Conservation (phyloP, 2,329 filamentous ascomycete genomes). For the Epichloe gansuensis region DNA sequence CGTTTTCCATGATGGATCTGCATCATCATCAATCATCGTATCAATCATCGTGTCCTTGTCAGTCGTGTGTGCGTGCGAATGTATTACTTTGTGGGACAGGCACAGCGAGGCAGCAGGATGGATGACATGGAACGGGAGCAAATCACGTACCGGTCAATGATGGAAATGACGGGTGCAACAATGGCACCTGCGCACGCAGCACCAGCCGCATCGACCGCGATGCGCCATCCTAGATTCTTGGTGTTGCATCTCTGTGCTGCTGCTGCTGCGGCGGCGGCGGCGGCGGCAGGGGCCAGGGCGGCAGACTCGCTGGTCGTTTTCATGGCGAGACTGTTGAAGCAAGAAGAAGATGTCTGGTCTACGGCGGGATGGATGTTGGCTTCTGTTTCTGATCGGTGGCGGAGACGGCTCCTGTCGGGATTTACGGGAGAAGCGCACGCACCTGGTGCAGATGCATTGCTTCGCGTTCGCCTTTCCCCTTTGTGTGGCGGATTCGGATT, state of each 20-base stretch:
- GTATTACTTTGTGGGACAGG: too few species aligned
- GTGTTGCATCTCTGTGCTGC: slow-evolving; percentile 52
- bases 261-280: background rate
- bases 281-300: background rate
- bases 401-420: background rate
- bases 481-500: background rate
- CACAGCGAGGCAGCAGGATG: too few species aligned
- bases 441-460: slow-evolving; percentile 1
- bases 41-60: background rate
- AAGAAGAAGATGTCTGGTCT: too few species aligned
- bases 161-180: slow-evolving; percentile 73
- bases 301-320: background rate
- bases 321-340: background rate
- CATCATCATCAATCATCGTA: background rate
- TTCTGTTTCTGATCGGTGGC: background rate
- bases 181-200: slow-evolving; percentile 61
- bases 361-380: background rate
- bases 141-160: slow-evolving; percentile 74
- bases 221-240: slow-evolving; percentile 51
- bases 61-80: too few species aligned
- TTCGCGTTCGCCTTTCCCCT: background rate
- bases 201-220: slow-evolving; percentile 56
- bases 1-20: slow-evolving; percentile 71
- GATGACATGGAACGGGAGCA: background rate
- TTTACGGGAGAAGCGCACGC: background rate